Evolutionary conservation across 768 basidiomycete species (phyloP), one percentile per base, ranked within the genome.

Genomic region (Rhodotorula graminis): DNA sequence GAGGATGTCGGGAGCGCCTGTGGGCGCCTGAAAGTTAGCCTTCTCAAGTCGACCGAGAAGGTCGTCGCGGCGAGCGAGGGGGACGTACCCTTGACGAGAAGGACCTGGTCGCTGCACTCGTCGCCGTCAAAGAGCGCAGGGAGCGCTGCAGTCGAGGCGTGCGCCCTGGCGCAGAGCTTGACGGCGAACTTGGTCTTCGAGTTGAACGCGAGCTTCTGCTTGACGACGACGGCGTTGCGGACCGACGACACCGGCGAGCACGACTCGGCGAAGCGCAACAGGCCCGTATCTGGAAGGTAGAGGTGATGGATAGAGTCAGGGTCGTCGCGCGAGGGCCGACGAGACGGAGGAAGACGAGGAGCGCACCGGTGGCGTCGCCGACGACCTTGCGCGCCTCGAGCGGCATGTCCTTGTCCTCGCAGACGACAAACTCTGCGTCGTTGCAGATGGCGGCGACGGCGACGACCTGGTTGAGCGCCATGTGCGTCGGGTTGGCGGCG

Each of bases 141-240:
- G 72, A 71, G 74, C 67, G 69, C 37, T 23, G 44, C 18, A 33
- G 16, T 23, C 58, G 64, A 47, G 42, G 25, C 8, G 50, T 18
- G 23, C 3, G 29, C 33, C 21, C 21, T 42, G 27, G 52, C 49
- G 23, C 68, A 31, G 68, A 85, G 78, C 73, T 85, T 86, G 61
- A 87, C 75, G 81, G 85, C 86, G 77, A 82, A 87, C 79, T 87
- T 88, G 50, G 84, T 85, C 83, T 83, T 83, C 19, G 85, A 29
- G 77, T 77, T 80, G 74, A 82, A 81, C 56, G 77, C 76, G 70
- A 80, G 64, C 64, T 80, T 80, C 76, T 70, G 79, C 2, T 79
- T 50, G 64, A 59, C 78, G 18, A 61, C 73, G 83, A 85, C 86
- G 2, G 78, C 76, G 11, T 62, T 56, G 31, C 72, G 55, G 8